Base-by-base conservation (phyloP, 2,329 filamentous ascomycete genomes). In the Penicillium sp. region DNA sequence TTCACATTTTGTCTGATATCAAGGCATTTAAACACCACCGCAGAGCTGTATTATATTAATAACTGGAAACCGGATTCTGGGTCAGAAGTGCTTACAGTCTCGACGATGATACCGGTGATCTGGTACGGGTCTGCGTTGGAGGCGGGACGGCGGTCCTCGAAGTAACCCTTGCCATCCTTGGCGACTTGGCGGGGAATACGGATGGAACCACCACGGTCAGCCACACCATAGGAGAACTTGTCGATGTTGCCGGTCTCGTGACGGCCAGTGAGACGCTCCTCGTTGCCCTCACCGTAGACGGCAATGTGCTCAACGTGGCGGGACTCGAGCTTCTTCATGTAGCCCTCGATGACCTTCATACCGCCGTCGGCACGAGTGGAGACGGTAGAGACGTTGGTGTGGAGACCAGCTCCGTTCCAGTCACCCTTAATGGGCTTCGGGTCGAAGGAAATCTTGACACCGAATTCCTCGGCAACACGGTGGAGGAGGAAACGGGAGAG, bases 211-310 rank as follows among this genome's bases (percentile, higher is more conserved):
- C 94, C 95, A 81, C 95, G 93, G 89, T 98, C 94, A 79, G 95
- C 95, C 65, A 98, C 90, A 76, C 95, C 94, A 81, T 90, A 98
- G 71, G 88, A 89, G 87, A 99, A 99, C 78, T 90, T 87, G 76
- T 99, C 94, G 75, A 97, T 97, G 72, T 85, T 88, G 51, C 93
- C 93, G 11, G 95, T 99, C 88, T 99, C 95, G 82, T 97, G 92
- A 69, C 87, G 86, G 72, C 95, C 95, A 57, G 94, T 98, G 72
- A 98, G 90, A 76, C 95, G 93, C 72, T 90, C 87, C 72, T 95
- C 92, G 84, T 99, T 99, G 79, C 93, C 94, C 85, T 96, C 92
- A 75, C 95, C 93, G 78, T 97, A 97, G 70, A 96, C 93, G 70
- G 90, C 89, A 81, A 96, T 96, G 87, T 91, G 93, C 85, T 93